phyloP scores from a whole-genome alignment of 1,284 basidiomycete species.

The Crucibulum parvulum region DNA sequence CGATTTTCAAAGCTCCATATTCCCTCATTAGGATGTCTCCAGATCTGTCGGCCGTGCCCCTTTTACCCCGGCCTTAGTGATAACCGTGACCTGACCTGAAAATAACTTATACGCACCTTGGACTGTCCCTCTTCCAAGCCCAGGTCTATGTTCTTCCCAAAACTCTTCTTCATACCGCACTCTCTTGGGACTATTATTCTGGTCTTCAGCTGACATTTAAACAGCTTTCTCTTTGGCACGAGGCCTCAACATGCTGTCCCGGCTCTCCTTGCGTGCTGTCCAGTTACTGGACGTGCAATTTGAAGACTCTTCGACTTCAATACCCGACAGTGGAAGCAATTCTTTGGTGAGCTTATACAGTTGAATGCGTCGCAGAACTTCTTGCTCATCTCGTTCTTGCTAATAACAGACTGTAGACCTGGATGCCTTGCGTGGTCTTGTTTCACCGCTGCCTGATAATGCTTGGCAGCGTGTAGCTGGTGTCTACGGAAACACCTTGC shows the following conservation, averaged over 20 bases:
- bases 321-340: conserved; percentile 24
- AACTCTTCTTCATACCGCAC: too few relatives aligned
- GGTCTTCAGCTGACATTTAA: not conserved
- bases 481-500: conserved; percentile 33
- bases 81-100: too few relatives aligned
- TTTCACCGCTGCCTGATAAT: conserved; percentile 27
- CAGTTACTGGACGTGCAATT: conserved; percentile 27
- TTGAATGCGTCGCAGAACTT: too few relatives aligned
- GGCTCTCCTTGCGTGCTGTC: conserved; percentile 16
- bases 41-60: too few relatives aligned
- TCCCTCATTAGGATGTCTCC: too few relatives aligned
- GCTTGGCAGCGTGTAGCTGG: conserved; percentile 33
- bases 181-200: not conserved
- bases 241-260: conserved; percentile 24
- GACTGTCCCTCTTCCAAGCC: too few relatives aligned
- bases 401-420: conserved; percentile 38
- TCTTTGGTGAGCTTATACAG: not conserved
- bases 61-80: too few relatives aligned
- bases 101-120: too few relatives aligned
- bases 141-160: too few relatives aligned
- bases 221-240: not conserved
- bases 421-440: conserved; percentile 29
- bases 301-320: conserved; percentile 16
- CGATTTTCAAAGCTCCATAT: too few relatives aligned
- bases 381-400: too few relatives aligned